Evolutionary conservation across 2,329 filamentous ascomycete species (phyloP).

Genomic region (Cytospora paraplurivora): DNA sequence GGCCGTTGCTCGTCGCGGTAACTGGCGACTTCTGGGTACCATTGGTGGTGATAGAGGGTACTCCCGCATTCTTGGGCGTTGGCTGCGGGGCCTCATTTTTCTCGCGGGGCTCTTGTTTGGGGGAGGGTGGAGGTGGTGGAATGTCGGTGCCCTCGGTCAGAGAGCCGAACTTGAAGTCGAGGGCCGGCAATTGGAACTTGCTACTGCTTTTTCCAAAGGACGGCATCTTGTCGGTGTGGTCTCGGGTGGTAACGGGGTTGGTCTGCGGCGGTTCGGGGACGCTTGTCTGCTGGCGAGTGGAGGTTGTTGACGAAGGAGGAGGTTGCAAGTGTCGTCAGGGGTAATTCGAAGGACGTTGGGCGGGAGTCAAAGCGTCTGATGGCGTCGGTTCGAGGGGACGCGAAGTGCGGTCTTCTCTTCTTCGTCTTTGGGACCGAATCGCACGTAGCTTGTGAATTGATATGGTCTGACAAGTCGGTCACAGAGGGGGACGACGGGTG

Average conservation of each 20-base stretch:
- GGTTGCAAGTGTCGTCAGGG: slow-evolving; percentile 21
- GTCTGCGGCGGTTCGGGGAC: slow-evolving; percentile 1
- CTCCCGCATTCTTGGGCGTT: slow-evolving; percentile 29
- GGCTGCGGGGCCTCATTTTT: slow-evolving; percentile 43
- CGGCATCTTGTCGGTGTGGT: slow-evolving; percentile 33
- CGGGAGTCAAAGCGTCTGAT: slow-evolving; percentile 18
- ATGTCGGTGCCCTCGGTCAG: slow-evolving; percentile 64
- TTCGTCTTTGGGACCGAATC: slow-evolving; percentile 19
- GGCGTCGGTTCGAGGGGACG: slow-evolving; percentile 1
- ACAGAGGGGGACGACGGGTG: slow-evolving; percentile 9
- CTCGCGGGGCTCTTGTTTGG: slow-evolving; percentile 47
- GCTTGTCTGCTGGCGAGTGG: slow-evolving; percentile 10
- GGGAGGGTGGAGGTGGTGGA: slow-evolving; percentile 59
- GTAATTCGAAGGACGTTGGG: slow-evolving; percentile 19
- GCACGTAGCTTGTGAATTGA: neutral
- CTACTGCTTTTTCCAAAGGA: slow-evolving; percentile 33
- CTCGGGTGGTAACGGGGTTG: neutral
- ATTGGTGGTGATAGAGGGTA: slow-evolving; percentile 39
- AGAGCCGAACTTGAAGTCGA: slow-evolving; percentile 60
- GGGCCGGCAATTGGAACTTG: slow-evolving; percentile 57
- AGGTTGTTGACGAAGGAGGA: slow-evolving; percentile 15
- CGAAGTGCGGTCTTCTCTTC: slow-evolving; percentile 11
- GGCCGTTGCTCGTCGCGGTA: slow-evolving; percentile 40
- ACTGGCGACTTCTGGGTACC: slow-evolving; percentile 39
- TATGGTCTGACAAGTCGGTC: slow-evolving; percentile 9